Evolutionary conservation across 2,329 filamentous ascomycete species (phyloP).

Genomic region (Arthrobotrys pseudoclavata): DNA sequence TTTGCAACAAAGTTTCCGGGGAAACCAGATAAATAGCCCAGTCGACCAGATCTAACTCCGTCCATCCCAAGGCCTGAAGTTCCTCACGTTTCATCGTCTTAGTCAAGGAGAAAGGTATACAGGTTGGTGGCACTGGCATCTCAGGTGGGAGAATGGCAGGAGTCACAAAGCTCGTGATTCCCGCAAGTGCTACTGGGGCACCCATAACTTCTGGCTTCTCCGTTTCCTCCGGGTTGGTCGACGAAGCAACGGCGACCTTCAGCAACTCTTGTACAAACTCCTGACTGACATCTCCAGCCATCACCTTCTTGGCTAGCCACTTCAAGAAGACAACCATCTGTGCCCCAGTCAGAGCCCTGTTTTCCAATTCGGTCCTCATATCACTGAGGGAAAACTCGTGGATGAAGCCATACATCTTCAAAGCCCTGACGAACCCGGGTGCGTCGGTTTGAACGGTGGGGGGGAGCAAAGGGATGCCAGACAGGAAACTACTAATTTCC

Average conservation of each 20-base stretch:
- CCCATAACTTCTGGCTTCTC: constrained; percentile 69
- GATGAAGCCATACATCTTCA: constrained; percentile 88
- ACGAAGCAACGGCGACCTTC: constrained; percentile 81
- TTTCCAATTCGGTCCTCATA: constrained; percentile 84
- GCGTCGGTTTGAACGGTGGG: constrained; percentile 78
- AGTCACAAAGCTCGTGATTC: constrained; percentile 81
- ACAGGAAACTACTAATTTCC: constrained; percentile 80
- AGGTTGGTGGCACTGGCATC: constrained; percentile 82
- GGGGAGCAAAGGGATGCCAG: constrained; percentile 88
- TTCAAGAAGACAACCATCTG: constrained; percentile 86
- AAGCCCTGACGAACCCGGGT: constrained; percentile 80
- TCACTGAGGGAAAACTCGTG: constrained; percentile 88
- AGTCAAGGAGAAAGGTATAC: constrained; percentile 87
- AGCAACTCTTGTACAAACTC: constrained; percentile 78
- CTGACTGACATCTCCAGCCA: constrained; percentile 79
- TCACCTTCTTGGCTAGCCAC: constrained; percentile 82
- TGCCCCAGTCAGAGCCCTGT: constrained; percentile 81
- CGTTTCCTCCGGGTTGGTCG: constrained; percentile 50
- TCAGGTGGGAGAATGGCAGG: constrained; percentile 84
- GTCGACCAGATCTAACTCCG: constrained; percentile 82
- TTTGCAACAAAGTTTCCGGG: constrained; percentile 71
- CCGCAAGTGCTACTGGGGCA: constrained; percentile 78
- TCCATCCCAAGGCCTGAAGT: constrained; percentile 86
- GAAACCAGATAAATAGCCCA: constrained; percentile 86
- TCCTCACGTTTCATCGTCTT: constrained; percentile 76